Conservation (phyloP, 371 early-diverging fungal genomes). For the Nematocida sp. region DNA sequence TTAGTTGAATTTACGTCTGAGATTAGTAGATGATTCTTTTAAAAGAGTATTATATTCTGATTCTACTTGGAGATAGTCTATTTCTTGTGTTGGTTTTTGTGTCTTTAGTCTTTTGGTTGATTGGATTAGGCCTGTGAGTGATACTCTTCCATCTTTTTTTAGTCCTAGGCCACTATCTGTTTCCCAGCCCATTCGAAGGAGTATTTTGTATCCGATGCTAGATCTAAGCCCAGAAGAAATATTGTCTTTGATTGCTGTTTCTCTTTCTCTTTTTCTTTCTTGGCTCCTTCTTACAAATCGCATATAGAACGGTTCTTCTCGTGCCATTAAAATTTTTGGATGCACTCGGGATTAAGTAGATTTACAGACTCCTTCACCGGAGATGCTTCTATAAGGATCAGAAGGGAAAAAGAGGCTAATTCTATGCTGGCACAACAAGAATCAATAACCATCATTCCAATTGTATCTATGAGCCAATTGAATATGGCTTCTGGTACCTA, state of each 20-base stretch:
- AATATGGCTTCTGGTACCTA: slow-evolving; percentile 25
- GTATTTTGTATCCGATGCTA: slow-evolving; percentile 45
- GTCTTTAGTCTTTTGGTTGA: background rate
- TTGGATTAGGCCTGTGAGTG: slow-evolving; percentile 1
- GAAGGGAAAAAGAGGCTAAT: slow-evolving; percentile 31
- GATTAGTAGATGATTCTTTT: too few species aligned
- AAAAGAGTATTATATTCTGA: slow-evolving; percentile 26
- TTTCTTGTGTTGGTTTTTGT: background rate
- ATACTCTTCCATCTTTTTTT: slow-evolving; percentile 38
- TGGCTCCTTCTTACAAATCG: slow-evolving; percentile 44
- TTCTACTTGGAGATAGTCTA: background rate
- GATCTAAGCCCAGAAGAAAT: slow-evolving; percentile 35
- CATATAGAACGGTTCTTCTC: slow-evolving; percentile 45
- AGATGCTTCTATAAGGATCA: background rate
- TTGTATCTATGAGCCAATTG: slow-evolving; percentile 6
- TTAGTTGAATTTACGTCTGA: background rate
- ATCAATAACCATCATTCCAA: slow-evolving; percentile 15
- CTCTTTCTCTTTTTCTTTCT: slow-evolving; percentile 42
- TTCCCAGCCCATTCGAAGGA: slow-evolving; percentile 40
- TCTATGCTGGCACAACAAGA: slow-evolving; percentile 32
- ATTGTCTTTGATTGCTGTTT: slow-evolving; percentile 1
- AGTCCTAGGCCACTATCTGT: slow-evolving; percentile 22
- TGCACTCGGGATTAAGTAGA: slow-evolving; percentile 12
- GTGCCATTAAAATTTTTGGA: slow-evolving; percentile 41
- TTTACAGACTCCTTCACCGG: background rate